A percentile compares a stretch with the other conserved stretches of the same genome.
Conservation (phyloP, 2,329 filamentous ascomycete genomes). For the Colletotrichum neosansevieriae region DNA sequence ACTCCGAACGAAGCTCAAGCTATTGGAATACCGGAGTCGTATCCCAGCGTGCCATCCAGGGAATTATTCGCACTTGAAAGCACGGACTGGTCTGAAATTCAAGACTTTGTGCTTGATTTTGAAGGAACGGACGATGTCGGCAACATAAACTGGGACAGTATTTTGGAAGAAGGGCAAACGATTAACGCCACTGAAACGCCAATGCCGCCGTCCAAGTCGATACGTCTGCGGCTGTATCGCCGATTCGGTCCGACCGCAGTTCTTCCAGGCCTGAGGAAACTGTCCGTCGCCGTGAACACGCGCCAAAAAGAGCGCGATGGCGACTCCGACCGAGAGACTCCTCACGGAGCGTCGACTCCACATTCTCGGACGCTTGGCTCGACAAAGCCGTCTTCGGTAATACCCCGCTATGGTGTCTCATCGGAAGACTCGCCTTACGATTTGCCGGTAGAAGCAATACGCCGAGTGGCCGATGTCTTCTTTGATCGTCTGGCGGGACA, state of each 20-base stretch:
- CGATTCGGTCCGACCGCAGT: constrained; percentile 11
- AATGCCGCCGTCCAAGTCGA: neutral
- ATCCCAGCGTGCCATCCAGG: neutral
- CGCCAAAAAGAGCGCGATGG: neutral
- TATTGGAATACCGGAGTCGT: neutral
- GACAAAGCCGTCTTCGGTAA: neutral
- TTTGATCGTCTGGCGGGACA: neutral
- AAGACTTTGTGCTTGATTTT: constrained; percentile 15
- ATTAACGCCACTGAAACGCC: neutral
- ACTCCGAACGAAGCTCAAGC: neutral
- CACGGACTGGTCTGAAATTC: constrained; percentile 10
- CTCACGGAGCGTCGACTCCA: neutral
- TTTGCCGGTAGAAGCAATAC: neutral
- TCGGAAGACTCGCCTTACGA: constrained; percentile 7
- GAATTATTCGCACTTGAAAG: neutral
- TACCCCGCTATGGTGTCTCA: neutral
- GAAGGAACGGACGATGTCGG: neutral
- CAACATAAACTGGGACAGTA: constrained; percentile 11
- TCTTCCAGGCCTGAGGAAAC: constrained; percentile 2
- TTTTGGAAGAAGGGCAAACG: neutral
- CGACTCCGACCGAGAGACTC: neutral
- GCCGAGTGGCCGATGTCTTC: constrained; percentile 8
- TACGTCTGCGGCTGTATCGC: neutral
- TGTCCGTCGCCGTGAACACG: constrained; percentile 3
- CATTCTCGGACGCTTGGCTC: neutral